Base-by-base conservation (phyloP, 805 yeast genomes). In the Zygoascus ofunaensis region DNA sequence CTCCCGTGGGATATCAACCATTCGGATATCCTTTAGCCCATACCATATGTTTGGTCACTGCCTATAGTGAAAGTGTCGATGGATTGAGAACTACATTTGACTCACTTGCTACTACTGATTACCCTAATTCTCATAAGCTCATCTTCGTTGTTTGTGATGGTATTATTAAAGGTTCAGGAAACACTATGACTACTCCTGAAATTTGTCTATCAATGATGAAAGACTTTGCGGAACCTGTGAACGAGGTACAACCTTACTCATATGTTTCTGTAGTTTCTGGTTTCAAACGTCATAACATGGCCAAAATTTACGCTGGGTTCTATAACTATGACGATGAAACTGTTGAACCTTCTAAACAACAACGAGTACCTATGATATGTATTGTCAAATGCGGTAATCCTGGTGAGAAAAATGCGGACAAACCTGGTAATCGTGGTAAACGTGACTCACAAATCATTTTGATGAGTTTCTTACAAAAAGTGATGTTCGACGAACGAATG, bases 251-350 rank as follows among this genome's bases (percentile, higher is more conserved):
- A 58, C 76, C 97, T 0, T 72, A 79, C 57, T 87, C 97, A 0
- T 90, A 92, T 61, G 95, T 92, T 32, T 94, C 97, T 5, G 97
- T 92, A 34, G 95, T 95, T 2, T 83, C 83, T 55, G 98, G 98
- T 54, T 56, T 84, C 3, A 92, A 87, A 66, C 81, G 98, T 61
- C 98, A 92, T 60, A 92, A 92, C 61, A 87, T 89, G 95, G 97
- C 98, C 23, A 90, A 89, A 64, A 87, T 90, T 2, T 90, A 87
- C 58, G 80, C 95, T 10, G 98, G 98, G 0, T 92, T 85, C 61
- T 92, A 92, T 68, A 80, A 80, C 53, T 92, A 89, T 59, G 79
- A 85, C 55, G 83, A 83, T 51, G 57, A 65, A 2, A 83, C 90
- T 1, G 79, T 87, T 37, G 85, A 90, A 2, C 65, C 68, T 1